Percentiles rank a stretch among this genome's conserved stretches.
Evolutionary conservation across 306 rosid species (phyloP).

Genomic region (Canavalia ensiformis): DNA sequence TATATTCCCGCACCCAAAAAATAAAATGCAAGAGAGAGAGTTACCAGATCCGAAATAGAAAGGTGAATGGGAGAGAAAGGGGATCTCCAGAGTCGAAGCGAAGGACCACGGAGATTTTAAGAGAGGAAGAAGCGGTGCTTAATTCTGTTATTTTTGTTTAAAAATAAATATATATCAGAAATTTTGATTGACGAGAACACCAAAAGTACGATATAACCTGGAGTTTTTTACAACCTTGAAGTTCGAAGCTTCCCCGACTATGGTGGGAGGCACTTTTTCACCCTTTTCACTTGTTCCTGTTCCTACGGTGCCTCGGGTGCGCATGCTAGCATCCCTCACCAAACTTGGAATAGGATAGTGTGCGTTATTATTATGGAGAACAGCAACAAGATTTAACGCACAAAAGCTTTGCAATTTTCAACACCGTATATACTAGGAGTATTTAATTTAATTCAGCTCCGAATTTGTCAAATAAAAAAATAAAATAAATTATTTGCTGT

Average conservation of each 20-base stretch:
- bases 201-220: slow-evolving; percentile 29
- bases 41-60: slow-evolving; percentile 59
- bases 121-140: slow-evolving; percentile 45
- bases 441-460: too few relatives aligned
- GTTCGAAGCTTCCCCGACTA: slow-evolving; percentile 52
- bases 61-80: slow-evolving; percentile 36
- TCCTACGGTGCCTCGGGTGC: not conserved
- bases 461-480: not conserved
- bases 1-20: not conserved
- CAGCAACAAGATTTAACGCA: too few relatives aligned
- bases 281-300: not conserved
- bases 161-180: not conserved
- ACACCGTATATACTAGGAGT: too few relatives aligned
- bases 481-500: not conserved
- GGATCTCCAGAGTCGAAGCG: slow-evolving; percentile 54
- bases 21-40: slow-evolving; percentile 30
- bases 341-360: too few relatives aligned
- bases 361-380: too few relatives aligned
- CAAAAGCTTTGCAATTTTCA: too few relatives aligned
- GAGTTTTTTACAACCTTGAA: not conserved
- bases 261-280: slow-evolving; percentile 34
- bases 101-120: slow-evolving; percentile 46
- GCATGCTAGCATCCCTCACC: not conserved
- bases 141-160: slow-evolving; percentile 20
- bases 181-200: slow-evolving; percentile 10